Evolutionary conservation across 2,329 filamentous ascomycete species (phyloP).

Genomic region (Amphichorda felina): DNA sequence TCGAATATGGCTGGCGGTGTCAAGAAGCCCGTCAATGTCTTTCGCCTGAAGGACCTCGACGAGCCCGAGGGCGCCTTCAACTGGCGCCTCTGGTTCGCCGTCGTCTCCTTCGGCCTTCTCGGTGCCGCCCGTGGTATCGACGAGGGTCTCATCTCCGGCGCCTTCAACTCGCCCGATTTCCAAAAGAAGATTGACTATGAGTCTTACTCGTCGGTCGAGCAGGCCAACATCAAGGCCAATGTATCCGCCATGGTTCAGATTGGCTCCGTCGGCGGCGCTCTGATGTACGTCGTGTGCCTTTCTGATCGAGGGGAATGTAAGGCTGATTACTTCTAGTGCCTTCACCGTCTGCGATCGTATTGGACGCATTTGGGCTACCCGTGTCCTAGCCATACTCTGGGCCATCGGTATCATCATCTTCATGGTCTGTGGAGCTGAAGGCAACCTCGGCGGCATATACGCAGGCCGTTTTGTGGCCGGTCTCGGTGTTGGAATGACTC

Average conservation of each 20-base stretch:
- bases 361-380: conserved; percentile 51
- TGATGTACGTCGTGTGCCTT: conserved; percentile 27
- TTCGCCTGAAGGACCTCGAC: conserved; percentile 48
- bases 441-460: conserved; percentile 45
- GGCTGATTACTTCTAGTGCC: no score
- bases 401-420: conserved; percentile 46
- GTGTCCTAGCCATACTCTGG: conserved; percentile 45
- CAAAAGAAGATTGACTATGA: conserved; percentile 44
- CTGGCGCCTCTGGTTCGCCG: conserved; percentile 68
- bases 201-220: conserved; percentile 35
- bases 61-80: conserved; percentile 64
- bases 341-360: conserved; percentile 48
- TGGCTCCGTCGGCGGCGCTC: conserved; percentile 59
- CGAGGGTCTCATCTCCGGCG: conserved; percentile 65
- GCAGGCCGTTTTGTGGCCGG: conserved; percentile 56
- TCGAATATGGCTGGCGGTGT: conserved; percentile 34
- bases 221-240: conserved; percentile 62
- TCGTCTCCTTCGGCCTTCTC: conserved; percentile 62
- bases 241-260: conserved; percentile 76
- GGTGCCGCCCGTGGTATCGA: conserved; percentile 71
- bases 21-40: conserved; percentile 50
- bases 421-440: conserved; percentile 37
- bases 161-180: conserved; percentile 56
- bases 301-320: neutral
- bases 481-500: conserved; percentile 53